Evolutionary conservation across 2,329 filamentous ascomycete species (phyloP).

Genomic region (Pyrenochaeta sp.): DNA sequence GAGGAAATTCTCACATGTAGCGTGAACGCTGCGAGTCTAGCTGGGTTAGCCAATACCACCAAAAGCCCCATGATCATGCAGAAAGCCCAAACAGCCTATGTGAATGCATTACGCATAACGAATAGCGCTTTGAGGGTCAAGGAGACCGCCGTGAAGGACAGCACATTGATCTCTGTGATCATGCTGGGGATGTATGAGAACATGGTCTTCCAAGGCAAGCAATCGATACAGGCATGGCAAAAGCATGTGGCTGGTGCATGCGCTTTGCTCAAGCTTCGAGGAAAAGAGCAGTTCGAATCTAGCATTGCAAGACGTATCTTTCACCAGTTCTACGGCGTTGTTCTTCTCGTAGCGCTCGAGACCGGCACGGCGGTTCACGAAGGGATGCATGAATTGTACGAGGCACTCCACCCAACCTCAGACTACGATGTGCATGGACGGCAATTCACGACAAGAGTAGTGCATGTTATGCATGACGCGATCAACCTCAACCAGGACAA

Average conservation of each 20-base stretch:
- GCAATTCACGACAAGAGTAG: constrained; percentile 27
- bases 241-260: constrained; percentile 45
- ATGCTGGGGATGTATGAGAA: constrained; percentile 47
- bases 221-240: constrained; percentile 41
- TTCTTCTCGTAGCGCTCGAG: constrained; percentile 33
- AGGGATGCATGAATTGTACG: constrained; percentile 33
- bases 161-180: constrained; percentile 40
- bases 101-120: constrained; percentile 31
- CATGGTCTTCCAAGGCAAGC: constrained; percentile 33
- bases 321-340: constrained; percentile 38
- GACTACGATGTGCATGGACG: constrained; percentile 33
- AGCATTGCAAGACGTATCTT: constrained; percentile 35
- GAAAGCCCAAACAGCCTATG: constrained; percentile 36
- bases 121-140: constrained; percentile 30
- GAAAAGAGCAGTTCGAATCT: constrained; percentile 32
- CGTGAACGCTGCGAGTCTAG: constrained; percentile 34
- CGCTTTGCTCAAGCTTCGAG: constrained; percentile 42
- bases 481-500: constrained; percentile 31
- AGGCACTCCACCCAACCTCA: constrained; percentile 12
- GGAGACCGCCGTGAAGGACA: constrained; percentile 30
- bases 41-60: constrained; percentile 32
- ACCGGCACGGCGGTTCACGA: constrained; percentile 22
- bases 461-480: constrained; percentile 29
- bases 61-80: constrained; percentile 32
- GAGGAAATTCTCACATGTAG: constrained; percentile 31